Evolutionary conservation across 306 rosid species (phyloP).

Genomic region (Rubus idaeus): DNA sequence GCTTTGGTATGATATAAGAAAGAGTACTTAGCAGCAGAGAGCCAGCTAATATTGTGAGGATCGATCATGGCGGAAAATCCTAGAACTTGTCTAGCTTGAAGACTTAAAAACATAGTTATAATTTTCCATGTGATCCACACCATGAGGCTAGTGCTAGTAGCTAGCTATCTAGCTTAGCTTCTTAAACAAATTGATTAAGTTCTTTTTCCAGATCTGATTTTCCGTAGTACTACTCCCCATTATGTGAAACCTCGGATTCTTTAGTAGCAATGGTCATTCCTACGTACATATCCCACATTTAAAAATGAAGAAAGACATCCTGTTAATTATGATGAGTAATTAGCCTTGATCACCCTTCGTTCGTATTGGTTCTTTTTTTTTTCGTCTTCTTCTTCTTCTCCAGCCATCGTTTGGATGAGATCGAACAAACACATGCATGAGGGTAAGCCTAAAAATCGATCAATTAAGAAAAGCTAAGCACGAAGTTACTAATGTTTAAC

Average conservation of each 20-base stretch:
- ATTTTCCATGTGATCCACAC: constrained; percentile 21
- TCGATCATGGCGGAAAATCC: constrained; percentile 11
- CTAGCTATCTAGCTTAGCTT: constrained; percentile 9
- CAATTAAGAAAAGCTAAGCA: neutral
- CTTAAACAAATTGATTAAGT: neutral
- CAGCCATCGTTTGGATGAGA: neutral
- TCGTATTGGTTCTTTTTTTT: neutral
- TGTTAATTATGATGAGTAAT: constrained; percentile 8
- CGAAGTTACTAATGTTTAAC: neutral
- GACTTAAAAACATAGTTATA: neutral
- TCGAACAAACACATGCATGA: neutral
- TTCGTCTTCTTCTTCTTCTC: neutral
- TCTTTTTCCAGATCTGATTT: constrained; percentile 21
- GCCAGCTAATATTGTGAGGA: constrained; percentile 23
- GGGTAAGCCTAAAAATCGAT: neutral
- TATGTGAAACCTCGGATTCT: constrained; percentile 19
- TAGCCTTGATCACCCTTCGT: neutral
- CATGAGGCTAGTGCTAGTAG: neutral
- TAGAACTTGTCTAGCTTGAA: constrained; percentile 12
- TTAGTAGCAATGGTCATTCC: neutral
- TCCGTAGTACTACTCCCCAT: constrained; percentile 20
- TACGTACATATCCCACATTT: neutral
- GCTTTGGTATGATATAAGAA: neutral
- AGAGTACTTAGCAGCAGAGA: neutral
- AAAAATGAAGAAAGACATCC: neutral